Conservation (phyloP, 306 rosid genomes). For the Trichosanthes truncata region DNA sequence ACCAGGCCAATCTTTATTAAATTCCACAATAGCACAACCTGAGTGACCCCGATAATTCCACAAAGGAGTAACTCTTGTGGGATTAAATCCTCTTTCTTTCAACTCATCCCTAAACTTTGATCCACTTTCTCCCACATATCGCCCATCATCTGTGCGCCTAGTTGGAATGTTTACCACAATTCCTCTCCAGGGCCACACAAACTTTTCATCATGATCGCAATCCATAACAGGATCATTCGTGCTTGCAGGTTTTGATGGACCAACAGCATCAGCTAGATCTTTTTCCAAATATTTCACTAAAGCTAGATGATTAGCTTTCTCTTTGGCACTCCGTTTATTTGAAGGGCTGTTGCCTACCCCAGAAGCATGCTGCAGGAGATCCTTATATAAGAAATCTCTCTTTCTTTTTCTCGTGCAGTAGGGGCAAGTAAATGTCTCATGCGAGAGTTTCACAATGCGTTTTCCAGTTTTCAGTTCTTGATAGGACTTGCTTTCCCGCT, state of each 20-base stretch:
- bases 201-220: constrained; percentile 47
- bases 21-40: constrained; percentile 74
- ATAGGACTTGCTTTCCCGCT: constrained; percentile 44
- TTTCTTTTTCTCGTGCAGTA: constrained; percentile 62
- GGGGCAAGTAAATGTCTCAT: constrained; percentile 60
- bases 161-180: constrained; percentile 81
- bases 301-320: constrained; percentile 82
- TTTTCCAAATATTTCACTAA: constrained; percentile 54
- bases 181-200: constrained; percentile 96
- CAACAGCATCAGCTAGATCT: constrained; percentile 31
- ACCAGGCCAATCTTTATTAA: constrained; percentile 74
- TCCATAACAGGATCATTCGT: constrained; percentile 33
- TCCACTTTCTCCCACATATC: constrained; percentile 69
- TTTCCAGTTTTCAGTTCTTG: constrained; percentile 56
- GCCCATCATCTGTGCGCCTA: constrained; percentile 46
- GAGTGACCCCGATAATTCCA: constrained; percentile 69
- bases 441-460: constrained; percentile 37
- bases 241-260: constrained; percentile 34
- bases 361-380: constrained; percentile 78
- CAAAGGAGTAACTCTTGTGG: constrained; percentile 52
- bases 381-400: constrained; percentile 40
- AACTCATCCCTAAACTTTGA: constrained; percentile 85
- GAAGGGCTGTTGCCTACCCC: constrained; percentile 87
- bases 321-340: constrained; percentile 52
- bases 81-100: constrained; percentile 64